These are phyloP conservation scores for Fraxinus albicans DNA, from an alignment of 305 asterid genomes.

Conservation along the genomic window DNA sequence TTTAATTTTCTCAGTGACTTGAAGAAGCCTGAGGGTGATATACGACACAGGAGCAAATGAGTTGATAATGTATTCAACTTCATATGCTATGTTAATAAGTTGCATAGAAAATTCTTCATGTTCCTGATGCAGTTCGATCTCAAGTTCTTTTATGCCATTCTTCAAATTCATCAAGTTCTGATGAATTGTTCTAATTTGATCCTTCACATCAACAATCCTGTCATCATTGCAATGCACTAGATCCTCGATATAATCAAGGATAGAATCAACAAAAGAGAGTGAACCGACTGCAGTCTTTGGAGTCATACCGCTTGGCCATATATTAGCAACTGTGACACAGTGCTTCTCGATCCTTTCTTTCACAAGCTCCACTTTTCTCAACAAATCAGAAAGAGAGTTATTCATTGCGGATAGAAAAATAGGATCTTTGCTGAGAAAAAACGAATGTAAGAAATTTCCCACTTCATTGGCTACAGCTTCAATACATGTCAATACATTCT, in stretches of 20 bases:
- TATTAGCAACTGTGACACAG: not conserved
- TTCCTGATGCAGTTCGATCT: not conserved
- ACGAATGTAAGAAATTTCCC: not conserved
- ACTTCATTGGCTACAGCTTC: not conserved
- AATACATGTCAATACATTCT: not conserved
- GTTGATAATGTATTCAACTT: slow-evolving; percentile 17
- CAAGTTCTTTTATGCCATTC: too few species aligned
- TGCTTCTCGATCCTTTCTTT: not conserved
- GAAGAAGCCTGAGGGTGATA: slow-evolving; percentile 10
- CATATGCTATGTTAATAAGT: slow-evolving; percentile 2
- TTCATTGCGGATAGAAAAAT: not conserved
- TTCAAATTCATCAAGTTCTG: not conserved
- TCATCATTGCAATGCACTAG: not conserved
- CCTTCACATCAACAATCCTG: not conserved
- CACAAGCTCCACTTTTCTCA: not conserved
- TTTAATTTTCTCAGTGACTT: not conserved
- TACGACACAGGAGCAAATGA: not conserved
- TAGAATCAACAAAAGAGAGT: not conserved
- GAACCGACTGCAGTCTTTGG: not conserved
- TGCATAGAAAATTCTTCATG: not conserved
- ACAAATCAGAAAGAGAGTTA: not conserved
- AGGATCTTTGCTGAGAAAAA: not conserved
- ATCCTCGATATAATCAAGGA: not conserved
- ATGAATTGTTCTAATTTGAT: not conserved
- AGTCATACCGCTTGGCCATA: not conserved